Conservation (phyloP, 768 basidiomycete genomes). For the Podaxis sp. region DNA sequence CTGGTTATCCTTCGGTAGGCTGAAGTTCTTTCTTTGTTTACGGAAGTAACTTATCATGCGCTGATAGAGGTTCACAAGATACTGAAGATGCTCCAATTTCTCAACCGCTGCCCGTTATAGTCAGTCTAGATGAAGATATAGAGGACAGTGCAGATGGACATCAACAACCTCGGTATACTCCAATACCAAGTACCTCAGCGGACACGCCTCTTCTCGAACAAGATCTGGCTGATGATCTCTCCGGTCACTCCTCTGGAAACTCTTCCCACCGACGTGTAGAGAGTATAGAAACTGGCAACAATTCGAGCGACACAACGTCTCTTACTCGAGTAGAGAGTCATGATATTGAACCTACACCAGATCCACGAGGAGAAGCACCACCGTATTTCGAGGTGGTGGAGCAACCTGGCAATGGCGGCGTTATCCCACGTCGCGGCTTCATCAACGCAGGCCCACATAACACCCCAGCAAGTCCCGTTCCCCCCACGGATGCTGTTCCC, state of each 20-base stretch:
- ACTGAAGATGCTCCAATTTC: conserved; percentile 50
- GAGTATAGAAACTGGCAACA: conserved; percentile 29
- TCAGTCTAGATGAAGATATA: conserved; percentile 35
- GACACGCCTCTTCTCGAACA: conserved; percentile 41
- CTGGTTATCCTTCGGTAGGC: conserved; percentile 62
- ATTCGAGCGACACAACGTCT: conserved; percentile 29
- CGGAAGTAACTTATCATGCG: neutral
- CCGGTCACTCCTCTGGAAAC: conserved; percentile 19
- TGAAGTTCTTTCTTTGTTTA: neutral
- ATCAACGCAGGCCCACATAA: neutral
- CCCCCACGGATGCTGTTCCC: neutral
- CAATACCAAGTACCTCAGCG: conserved; percentile 37
- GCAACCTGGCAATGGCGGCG: neutral
- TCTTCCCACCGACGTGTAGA: conserved; percentile 20
- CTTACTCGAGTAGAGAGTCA: conserved; percentile 25
- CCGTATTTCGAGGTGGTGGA: conserved; percentile 61
- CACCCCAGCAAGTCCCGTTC: neutral
- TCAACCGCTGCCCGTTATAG: conserved; percentile 35
- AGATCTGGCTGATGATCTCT: conserved; percentile 24
- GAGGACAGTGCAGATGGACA: conserved; percentile 30
- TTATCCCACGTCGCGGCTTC: neutral
- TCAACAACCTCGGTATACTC: conserved; percentile 32
- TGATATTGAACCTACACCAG: conserved; percentile 21
- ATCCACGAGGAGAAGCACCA: conserved; percentile 63
- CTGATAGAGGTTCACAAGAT: conserved; percentile 44